phyloP scores from a whole-genome alignment of 192 early-diverging fungal genomes.

The Ambispora gerdemannii region DNA sequence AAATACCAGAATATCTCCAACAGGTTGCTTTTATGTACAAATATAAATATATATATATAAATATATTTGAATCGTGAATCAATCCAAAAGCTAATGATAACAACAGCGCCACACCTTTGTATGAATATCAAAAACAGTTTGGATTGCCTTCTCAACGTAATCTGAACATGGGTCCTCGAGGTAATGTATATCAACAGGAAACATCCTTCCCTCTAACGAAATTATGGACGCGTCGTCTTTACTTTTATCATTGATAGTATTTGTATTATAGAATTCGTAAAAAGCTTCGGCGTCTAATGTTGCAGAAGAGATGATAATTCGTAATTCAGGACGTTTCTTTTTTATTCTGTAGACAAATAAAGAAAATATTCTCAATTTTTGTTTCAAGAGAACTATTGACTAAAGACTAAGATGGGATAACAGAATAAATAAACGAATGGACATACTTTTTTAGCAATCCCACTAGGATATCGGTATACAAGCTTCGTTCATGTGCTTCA shows the following conservation, averaged over 20 bases:
- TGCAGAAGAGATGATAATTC: slow-evolving; percentile 76
- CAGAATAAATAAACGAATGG: too few species aligned
- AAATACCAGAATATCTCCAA: slow-evolving; percentile 69
- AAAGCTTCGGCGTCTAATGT: slow-evolving; percentile 76
- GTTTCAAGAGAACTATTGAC: neutral
- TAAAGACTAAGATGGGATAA: neutral
- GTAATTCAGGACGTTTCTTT: slow-evolving; percentile 64
- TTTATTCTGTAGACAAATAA: slow-evolving; percentile 55
- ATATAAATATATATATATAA: too few species aligned
- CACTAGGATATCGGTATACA: slow-evolving; percentile 72
- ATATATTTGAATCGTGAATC: too few species aligned
- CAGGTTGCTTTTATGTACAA: slow-evolving; percentile 43
- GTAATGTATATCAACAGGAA: slow-evolving; percentile 67
- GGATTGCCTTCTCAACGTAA: slow-evolving; percentile 64
- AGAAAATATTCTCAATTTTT: neutral
- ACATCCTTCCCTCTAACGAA: slow-evolving; percentile 73
- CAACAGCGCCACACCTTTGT: slow-evolving; percentile 36
- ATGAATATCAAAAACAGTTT: slow-evolving; percentile 76
- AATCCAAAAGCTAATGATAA: too few species aligned
- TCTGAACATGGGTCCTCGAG: slow-evolving; percentile 54
- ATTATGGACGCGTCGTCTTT: slow-evolving; percentile 63
- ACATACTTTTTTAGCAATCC: slow-evolving; percentile 77
- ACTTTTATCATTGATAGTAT: slow-evolving; percentile 33
- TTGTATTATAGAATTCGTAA: slow-evolving; percentile 67
- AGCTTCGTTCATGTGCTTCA: slow-evolving; percentile 70